Evolutionary conservation across 371 early-diverging fungal species (phyloP), one percentile per base, ranked within the genome.

Genomic region (Blakeslea trispora): DNA sequence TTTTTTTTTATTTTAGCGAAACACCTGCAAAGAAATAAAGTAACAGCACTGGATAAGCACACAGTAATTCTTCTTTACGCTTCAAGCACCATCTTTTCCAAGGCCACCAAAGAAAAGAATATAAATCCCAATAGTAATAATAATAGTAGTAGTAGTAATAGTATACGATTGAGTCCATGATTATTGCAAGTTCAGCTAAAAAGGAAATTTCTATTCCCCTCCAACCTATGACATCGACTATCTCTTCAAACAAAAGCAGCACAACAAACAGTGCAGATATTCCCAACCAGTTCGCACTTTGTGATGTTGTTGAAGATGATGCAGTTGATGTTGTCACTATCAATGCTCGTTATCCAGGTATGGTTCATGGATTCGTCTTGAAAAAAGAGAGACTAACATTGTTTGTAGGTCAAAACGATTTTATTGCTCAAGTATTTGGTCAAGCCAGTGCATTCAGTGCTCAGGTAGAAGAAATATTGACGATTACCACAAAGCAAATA

Each of bases 41-140:
- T 69, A 75, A 71, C 71, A 76, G 76, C 71, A 78, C 79, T 78
- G 79, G 75, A 75, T 68, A 78, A 78, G 55, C 67, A 65, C 65
- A 69, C 63, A 54, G 71, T 78, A 50, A 71, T 78, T 57, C 61
- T 78, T 67, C 79, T 78, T 71, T 78, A 71, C 68, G 71, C 75
- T 64, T 78, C 79, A 61, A 78, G 72, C 71, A 73, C 75, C 69
- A 65, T 78, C 71, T 71, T 75, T 63, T 78, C 79, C 61, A 78
- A 78, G 61, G 75, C 75, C 66, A 75, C 75, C 64, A 78, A 78
- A 66, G 72, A 78, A 71, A 72, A 61, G 61, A 75, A 78, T 70
- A 63, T 65, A 59, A 51, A 60, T 24, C 60, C 59, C 61, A 66
- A 54, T 60, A 74, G 53, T 75, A 75, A 50, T 67, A 72, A 44